Conservation (phyloP, 1,284 basidiomycete genomes). For the Cryptococcus amylolentus region DNA sequence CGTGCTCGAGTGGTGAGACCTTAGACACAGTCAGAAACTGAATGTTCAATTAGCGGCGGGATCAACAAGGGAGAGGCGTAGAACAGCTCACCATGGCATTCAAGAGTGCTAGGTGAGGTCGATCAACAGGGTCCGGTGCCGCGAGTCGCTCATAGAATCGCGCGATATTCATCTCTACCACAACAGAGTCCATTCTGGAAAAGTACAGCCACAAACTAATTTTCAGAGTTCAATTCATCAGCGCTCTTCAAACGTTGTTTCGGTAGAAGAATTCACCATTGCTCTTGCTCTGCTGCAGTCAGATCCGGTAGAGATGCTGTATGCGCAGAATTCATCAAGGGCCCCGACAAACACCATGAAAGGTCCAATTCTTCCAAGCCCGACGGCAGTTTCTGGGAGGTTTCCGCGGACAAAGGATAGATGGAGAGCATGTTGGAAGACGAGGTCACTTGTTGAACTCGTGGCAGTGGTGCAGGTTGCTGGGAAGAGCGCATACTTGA, state of each 20-base stretch:
- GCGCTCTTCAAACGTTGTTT: neutral
- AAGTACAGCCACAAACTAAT: slow-evolving; percentile 16
- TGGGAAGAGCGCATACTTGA: neutral
- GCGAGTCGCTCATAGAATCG: slow-evolving; percentile 14
- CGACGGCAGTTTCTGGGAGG: slow-evolving; percentile 3
- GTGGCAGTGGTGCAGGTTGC: neutral
- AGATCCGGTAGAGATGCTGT: neutral
- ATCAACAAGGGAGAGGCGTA: no score
- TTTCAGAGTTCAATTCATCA: neutral
- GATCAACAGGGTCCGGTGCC: neutral
- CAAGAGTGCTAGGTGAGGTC: slow-evolving; percentile 9
- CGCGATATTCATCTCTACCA: slow-evolving; percentile 13
- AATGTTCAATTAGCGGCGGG: neutral
- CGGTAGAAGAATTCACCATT: slow-evolving; percentile 4
- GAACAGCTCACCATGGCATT: slow-evolving; percentile 13
- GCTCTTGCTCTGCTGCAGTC: slow-evolving; percentile 3
- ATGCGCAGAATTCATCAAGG: neutral
- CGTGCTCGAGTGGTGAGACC: slow-evolving; percentile 7
- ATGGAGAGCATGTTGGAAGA: slow-evolving; percentile 3
- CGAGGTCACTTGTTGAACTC: neutral
- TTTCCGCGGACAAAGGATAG: neutral
- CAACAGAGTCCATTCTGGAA: slow-evolving; percentile 6
- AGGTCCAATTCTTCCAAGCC: slow-evolving; percentile 10
- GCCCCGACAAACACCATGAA: slow-evolving; percentile 3
- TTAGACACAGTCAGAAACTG: neutral